phyloP scores from a whole-genome alignment of 768 basidiomycete genomes.

The Amanita molliuscula region DNA sequence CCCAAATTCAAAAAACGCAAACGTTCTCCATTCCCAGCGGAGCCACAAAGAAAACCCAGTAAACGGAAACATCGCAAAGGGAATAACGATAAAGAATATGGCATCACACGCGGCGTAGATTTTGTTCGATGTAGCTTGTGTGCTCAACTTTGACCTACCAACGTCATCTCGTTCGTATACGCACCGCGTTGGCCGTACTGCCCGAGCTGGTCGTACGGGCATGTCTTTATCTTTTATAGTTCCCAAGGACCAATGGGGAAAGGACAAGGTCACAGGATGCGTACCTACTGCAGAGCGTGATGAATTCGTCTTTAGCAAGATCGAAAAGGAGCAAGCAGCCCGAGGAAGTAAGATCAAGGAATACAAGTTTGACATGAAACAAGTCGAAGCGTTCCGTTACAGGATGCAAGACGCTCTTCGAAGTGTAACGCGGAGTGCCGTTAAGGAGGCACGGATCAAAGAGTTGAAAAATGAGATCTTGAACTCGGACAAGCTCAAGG shows the following conservation, averaged over 20 bases:
- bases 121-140: constrained; percentile 96
- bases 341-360: constrained; percentile 62
- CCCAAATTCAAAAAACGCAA: constrained; percentile 43
- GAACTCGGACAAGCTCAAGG: constrained; percentile 95
- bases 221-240: constrained; percentile 89
- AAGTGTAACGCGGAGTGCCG: constrained; percentile 74
- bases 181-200: constrained; percentile 93
- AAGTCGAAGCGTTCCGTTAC: constrained; percentile 96
- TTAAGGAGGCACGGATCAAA: constrained; percentile 87
- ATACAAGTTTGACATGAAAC: constrained; percentile 90
- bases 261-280: constrained; percentile 62
- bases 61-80: constrained; percentile 43
- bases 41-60: constrained; percentile 29
- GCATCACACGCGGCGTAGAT: constrained; percentile 92
- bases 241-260: constrained; percentile 54
- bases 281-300: constrained; percentile 65
- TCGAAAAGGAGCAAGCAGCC: constrained; percentile 66
- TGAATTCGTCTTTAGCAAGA: constrained; percentile 65
- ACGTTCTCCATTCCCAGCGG: constrained; percentile 28
- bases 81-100: constrained; percentile 67
- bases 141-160: constrained; percentile 98
- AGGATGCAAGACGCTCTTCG: constrained; percentile 95
- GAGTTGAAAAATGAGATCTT: constrained; percentile 90
- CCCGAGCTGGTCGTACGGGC: constrained; percentile 89
- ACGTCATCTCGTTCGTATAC: constrained; percentile 80